Evolutionary conservation across 2,329 filamentous ascomycete genomes (phyloP), one percentile per base, ranked within the genome.

Genomic region (Monilinia vaccinii-corymbosi): DNA sequence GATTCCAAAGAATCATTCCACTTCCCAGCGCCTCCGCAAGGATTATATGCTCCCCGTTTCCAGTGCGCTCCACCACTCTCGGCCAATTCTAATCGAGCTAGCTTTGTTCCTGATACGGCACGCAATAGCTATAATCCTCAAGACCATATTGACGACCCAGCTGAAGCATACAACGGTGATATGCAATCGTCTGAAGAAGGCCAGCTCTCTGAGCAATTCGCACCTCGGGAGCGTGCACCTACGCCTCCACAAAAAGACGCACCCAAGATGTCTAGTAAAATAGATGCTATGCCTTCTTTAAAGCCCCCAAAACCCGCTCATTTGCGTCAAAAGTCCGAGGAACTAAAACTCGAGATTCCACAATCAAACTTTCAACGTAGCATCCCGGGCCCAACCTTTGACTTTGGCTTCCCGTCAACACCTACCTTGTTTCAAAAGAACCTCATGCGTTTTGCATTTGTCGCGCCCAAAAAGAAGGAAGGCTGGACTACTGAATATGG

Each of bases 401-500:
- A 89, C 68, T 89, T 89, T 70, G 90, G 91, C 21, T 95, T 95
- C 74, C 87, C 89, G 0, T 83, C 84, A 62, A 92, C 90, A 31
- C 91, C 91, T 9, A 92, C 89, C 0, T 86, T 92, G 68, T 90
- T 95, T 73, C 91, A 95, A 71, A 93, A 92, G 78, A 91, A 84
- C 67, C 77, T 95, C 53, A 93, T 96, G 85, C 88, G 91, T 18
- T 96, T 94, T 71, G 91, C 91, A 1, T 96, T 95, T 71, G 83
- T 92, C 0, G 77, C 84, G 40, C 81, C 84, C 68, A 80, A 85
- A 73, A 85, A 85, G 61, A 83, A 86, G 65, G 87, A 90, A 65
- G 89, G 91, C 58, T 96, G 93, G 91, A 88, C 83, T 65, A 91
- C 94, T 16, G 92, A 97, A 74, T 97, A 97, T 73, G 91, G 91